These are phyloP conservation scores for Thermothielavioides terrestris DNA, from an alignment of 495 filamentous ascomycete species.

Conservation along the genomic window DNA sequence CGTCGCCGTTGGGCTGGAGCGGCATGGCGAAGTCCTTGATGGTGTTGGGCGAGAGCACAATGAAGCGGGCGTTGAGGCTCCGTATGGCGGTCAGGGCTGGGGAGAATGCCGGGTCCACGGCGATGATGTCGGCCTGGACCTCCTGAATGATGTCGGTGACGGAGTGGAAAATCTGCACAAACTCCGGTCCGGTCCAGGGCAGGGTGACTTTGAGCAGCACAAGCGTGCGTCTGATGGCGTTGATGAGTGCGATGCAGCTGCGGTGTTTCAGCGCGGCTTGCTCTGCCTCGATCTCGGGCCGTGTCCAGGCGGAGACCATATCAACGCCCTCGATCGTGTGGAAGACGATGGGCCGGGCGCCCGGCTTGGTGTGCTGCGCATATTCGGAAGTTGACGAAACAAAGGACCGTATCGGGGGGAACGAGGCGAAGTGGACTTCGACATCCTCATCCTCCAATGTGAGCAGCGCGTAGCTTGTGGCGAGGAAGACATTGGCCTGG, in stretches of 20 bases:
- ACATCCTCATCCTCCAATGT: conserved; percentile 26
- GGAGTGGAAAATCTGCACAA: conserved; percentile 38
- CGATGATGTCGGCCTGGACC: conserved; percentile 35
- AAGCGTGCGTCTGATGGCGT: conserved; percentile 26
- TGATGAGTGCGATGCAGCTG: conserved; percentile 15
- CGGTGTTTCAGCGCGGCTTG: neutral
- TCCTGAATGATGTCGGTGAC: conserved; percentile 36
- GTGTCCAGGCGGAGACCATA: conserved; percentile 26
- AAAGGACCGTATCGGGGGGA: conserved; percentile 27
- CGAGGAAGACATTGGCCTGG: conserved; percentile 48
- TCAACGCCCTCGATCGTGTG: conserved; percentile 35
- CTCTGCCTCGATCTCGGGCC: conserved; percentile 9
- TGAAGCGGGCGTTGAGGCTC: conserved; percentile 22
- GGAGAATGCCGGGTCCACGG: conserved; percentile 44
- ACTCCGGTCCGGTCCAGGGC: conserved; percentile 41
- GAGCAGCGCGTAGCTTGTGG: conserved; percentile 44
- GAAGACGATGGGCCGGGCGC: conserved; percentile 13
- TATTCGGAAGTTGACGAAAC: conserved; percentile 14
- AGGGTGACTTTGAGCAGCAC: conserved; percentile 15
- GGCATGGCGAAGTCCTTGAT: conserved; percentile 30
- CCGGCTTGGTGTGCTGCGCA: conserved; percentile 20
- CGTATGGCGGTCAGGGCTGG: conserved; percentile 43
- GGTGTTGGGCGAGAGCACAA: conserved; percentile 36
- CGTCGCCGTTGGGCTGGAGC: conserved; percentile 26
- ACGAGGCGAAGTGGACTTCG: conserved; percentile 48